phyloP scores from a whole-genome alignment of 768 basidiomycete genomes.

The Suillus spraguei region DNA sequence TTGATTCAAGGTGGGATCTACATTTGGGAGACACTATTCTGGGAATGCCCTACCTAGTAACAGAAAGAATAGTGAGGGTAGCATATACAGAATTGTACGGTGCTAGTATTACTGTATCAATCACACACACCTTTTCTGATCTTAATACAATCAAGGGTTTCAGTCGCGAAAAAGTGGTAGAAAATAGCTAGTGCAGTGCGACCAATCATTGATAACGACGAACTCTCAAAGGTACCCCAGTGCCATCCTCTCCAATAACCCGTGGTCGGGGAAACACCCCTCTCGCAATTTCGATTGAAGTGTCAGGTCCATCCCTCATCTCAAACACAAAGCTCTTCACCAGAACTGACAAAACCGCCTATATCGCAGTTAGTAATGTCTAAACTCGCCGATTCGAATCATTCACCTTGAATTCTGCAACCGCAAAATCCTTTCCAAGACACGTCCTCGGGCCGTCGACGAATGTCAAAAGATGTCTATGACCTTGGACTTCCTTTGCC shows the following conservation, averaged over 20 bases:
- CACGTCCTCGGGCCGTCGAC: constrained; percentile 54
- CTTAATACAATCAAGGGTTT: no score
- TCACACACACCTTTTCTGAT: no score
- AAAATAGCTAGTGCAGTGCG: neutral
- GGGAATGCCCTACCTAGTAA: no score
- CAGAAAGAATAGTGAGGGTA: no score
- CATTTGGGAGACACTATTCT: no score
- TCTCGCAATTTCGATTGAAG: constrained; percentile 14
- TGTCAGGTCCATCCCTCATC: constrained; percentile 22
- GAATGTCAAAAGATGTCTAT: constrained; percentile 54
- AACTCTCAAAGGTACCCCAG: constrained; percentile 33
- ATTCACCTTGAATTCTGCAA: constrained; percentile 37
- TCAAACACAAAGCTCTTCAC: constrained; percentile 35
- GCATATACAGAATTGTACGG: no score
- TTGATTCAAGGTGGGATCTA: no score
- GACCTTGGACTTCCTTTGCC: constrained; percentile 47
- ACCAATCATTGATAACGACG: constrained; percentile 22
- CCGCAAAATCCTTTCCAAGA: constrained; percentile 49
- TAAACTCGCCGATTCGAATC: neutral
- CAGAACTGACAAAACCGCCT: constrained; percentile 48
- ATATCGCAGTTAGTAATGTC: neutral
- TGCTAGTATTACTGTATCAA: no score
- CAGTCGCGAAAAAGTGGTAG: no score
- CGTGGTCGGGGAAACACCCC: constrained; percentile 24
- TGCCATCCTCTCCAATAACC: constrained; percentile 27